phyloP scores from a whole-genome alignment of 495 filamentous ascomycete genomes.

The Aspergillus mulundensis region DNA sequence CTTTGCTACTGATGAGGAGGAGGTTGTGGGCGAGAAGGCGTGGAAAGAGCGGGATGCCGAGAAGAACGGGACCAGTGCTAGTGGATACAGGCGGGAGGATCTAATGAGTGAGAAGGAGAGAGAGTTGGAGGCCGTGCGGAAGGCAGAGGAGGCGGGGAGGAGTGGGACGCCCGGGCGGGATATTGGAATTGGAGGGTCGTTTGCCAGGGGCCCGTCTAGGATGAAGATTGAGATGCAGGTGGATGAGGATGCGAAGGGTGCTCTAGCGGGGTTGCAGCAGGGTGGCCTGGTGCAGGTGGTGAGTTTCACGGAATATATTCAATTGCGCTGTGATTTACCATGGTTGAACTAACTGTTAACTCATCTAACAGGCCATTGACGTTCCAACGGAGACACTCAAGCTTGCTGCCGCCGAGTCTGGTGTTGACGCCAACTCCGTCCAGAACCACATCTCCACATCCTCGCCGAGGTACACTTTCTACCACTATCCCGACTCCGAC shows the following conservation, averaged over 20 bases:
- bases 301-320: conserved; percentile 27
- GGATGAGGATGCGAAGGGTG: conserved; percentile 63
- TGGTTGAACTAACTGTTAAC: conserved; percentile 24
- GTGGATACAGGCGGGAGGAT: conserved; percentile 42
- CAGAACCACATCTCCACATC: conserved; percentile 63
- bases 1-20: conserved; percentile 69
- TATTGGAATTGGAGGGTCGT: conserved; percentile 55
- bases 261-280: conserved; percentile 55
- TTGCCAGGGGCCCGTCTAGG: conserved; percentile 52
- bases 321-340: conserved; percentile 7
- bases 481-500: conserved; percentile 61
- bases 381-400: conserved; percentile 72
- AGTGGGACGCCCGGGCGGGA: conserved; percentile 61
- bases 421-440: conserved; percentile 51
- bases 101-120: conserved; percentile 88
- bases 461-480: conserved; percentile 89
- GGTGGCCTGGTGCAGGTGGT: conserved; percentile 78
- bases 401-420: conserved; percentile 54
- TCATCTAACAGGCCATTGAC: conserved; percentile 50
- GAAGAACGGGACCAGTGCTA: conserved; percentile 26
- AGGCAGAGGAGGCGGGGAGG: conserved; percentile 74
- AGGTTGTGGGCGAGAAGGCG: conserved; percentile 59
- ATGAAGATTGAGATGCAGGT: conserved; percentile 60
- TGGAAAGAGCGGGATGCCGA: conserved; percentile 76
- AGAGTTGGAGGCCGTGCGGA: conserved; percentile 68